Conservation (phyloP, 2,329 filamentous ascomycete genomes). For the Ascochyta viciae-villosae region DNA sequence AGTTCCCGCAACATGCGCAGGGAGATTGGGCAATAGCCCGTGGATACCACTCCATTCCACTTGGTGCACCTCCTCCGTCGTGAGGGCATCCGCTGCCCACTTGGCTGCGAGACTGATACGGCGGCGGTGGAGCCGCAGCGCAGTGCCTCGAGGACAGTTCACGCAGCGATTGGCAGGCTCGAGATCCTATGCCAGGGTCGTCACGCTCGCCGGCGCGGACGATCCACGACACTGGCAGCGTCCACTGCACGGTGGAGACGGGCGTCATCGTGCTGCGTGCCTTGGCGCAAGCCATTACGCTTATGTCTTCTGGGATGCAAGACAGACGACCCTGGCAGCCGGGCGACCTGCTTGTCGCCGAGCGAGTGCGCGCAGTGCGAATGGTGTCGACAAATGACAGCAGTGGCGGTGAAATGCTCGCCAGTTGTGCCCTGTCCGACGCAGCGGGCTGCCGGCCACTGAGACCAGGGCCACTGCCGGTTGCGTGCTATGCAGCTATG, state of each 20-base stretch:
- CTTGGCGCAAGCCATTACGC: slow-evolving; percentile 22
- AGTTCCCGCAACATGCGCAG: slow-evolving; percentile 22
- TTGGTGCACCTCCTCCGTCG: slow-evolving; percentile 15
- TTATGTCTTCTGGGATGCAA: slow-evolving; percentile 8
- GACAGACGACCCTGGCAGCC: slow-evolving; percentile 11
- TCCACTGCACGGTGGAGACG: slow-evolving; percentile 20
- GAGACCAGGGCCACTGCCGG: slow-evolving; percentile 4
- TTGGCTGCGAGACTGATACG: slow-evolving; percentile 18
- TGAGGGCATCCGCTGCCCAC: slow-evolving; percentile 24
- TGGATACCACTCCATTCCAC: slow-evolving; percentile 20
- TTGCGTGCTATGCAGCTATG: slow-evolving; percentile 2
- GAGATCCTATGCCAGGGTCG: slow-evolving; percentile 22
- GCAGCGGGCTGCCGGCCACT: not conserved
- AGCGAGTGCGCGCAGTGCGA: slow-evolving; percentile 7
- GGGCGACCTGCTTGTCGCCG: slow-evolving; percentile 21
- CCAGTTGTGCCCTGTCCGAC: slow-evolving; percentile 4
- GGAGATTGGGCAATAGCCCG: slow-evolving; percentile 21
- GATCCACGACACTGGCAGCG: slow-evolving; percentile 18
- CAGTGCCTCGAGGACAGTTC: slow-evolving; percentile 1
- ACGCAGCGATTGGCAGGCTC: slow-evolving; percentile 23
- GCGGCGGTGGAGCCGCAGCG: slow-evolving; percentile 13
- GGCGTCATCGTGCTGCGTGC: slow-evolving; percentile 35
- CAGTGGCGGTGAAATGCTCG: slow-evolving; percentile 24
- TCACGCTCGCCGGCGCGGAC: slow-evolving; percentile 25
- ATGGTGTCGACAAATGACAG: slow-evolving; percentile 20